Conservation (phyloP, 208 protist species). For the Leishmania tropica region DNA sequence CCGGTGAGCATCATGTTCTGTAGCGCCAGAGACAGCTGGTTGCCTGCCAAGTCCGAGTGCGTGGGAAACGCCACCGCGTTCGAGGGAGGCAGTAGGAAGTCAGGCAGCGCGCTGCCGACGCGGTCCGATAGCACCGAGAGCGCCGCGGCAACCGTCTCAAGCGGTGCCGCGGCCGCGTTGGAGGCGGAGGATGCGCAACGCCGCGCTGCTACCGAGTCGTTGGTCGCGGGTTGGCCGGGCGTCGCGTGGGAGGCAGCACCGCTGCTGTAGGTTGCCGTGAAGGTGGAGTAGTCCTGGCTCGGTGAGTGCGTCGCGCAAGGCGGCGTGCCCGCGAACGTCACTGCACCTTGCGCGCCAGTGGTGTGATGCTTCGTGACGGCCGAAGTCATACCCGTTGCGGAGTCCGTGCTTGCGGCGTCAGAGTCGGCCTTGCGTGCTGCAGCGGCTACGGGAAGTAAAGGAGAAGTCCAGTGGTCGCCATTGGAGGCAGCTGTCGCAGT, state of each 20-base stretch:
- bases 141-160: neutral
- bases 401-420: constrained; percentile 4
- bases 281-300: constrained; percentile 6
- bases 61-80: constrained; percentile 2
- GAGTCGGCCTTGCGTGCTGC: constrained; percentile 5
- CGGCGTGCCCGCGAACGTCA: constrained; percentile 8
- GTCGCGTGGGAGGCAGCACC: neutral
- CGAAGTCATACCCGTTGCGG: neutral
- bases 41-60: constrained; percentile 22
- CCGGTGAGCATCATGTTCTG: constrained; percentile 20
- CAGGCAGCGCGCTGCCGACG: neutral
- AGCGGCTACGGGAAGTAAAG: neutral
- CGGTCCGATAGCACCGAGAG: neutral
- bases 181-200: neutral
- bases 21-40: constrained; percentile 26
- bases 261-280: neutral
- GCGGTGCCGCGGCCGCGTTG: neutral
- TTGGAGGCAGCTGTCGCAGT: neutral
- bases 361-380: neutral
- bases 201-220: neutral
- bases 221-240: neutral
- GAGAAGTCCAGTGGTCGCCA: constrained; percentile 1
- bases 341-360: neutral
- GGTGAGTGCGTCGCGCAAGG: constrained; percentile 2
- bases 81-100: constrained; percentile 21